Percentiles rank a stretch among this genome's conserved stretches.
phyloP scores from a whole-genome alignment of 2,329 filamentous ascomycete genomes.

The Scopulariopsis brevicaulis region DNA sequence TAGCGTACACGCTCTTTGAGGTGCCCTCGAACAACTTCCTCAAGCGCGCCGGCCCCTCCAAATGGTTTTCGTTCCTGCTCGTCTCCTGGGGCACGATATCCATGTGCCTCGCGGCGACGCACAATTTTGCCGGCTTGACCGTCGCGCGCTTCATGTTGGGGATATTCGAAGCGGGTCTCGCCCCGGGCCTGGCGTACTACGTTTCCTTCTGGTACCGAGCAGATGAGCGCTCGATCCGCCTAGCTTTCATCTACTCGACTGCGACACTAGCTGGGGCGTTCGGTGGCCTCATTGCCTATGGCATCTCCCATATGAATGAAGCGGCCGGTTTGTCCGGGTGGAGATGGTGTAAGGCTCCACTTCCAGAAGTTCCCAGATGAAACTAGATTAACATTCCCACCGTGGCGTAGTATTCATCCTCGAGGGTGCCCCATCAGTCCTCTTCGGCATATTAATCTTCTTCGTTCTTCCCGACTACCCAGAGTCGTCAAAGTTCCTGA shows the following conservation, averaged over 20 bases:
- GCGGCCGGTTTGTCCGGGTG: neutral
- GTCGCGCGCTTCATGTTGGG: constrained; percentile 58
- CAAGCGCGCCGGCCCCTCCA: constrained; percentile 58
- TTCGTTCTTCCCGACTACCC: constrained; percentile 55
- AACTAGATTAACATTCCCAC: neutral
- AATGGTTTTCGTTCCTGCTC: neutral
- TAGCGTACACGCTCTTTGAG: constrained; percentile 63
- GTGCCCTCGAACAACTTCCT: constrained; percentile 59
- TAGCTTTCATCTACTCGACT: constrained; percentile 60
- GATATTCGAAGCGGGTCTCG: constrained; percentile 60
- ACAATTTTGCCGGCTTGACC: constrained; percentile 33
- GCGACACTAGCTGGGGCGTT: constrained; percentile 60
- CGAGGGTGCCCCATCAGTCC: constrained; percentile 53
- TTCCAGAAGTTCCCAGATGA: no score
- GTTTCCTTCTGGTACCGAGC: constrained; percentile 61
- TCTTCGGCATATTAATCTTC: constrained; percentile 43
- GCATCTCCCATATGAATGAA: constrained; percentile 32
- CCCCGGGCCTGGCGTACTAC: constrained; percentile 66
- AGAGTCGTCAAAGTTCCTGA: constrained; percentile 52
- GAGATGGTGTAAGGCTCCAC: neutral
- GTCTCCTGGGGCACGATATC: neutral
- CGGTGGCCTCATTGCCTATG: constrained; percentile 54
- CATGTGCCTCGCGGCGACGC: neutral
- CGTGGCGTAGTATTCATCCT: constrained; percentile 26
- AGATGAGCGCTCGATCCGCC: constrained; percentile 53